Percentiles rank a stretch among this genome's conserved stretches.
phyloP scores from a whole-genome alignment of 148 eudicot species.

The Fallopia convolvulus region DNA sequence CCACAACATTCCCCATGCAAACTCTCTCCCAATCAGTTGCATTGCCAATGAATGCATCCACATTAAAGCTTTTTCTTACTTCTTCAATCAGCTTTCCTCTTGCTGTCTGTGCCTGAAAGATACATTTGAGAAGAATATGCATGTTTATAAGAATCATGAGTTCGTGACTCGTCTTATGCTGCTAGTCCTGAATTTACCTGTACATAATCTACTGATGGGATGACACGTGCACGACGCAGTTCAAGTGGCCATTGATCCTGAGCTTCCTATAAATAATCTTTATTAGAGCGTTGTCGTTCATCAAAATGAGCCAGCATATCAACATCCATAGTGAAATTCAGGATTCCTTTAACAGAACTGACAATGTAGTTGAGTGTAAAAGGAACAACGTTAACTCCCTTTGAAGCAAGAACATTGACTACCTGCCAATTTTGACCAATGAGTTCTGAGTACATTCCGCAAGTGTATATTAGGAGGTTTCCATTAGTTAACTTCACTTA shows the following conservation, averaged over 20 bases:
- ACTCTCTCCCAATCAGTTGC: slow-evolving; percentile 82
- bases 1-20: slow-evolving; percentile 85
- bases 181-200: slow-evolving; percentile 33
- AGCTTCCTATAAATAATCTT: slow-evolving; percentile 70
- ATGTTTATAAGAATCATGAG: background rate
- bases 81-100: slow-evolving; percentile 70
- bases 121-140: background rate
- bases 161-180: background rate
- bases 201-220: slow-evolving; percentile 80
- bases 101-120: slow-evolving; percentile 68
- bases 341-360: slow-evolving; percentile 71
- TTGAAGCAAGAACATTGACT: slow-evolving; percentile 57
- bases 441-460: background rate
- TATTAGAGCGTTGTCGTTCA: slow-evolving; percentile 74
- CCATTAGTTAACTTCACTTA: background rate
- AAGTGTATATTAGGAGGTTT: background rate
- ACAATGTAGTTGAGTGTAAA: slow-evolving; percentile 75
- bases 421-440: slow-evolving; percentile 31
- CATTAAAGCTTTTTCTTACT: slow-evolving; percentile 54
- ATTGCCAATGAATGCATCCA: slow-evolving; percentile 78
- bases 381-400: slow-evolving; percentile 86
- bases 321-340: slow-evolving; percentile 87
- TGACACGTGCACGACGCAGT: slow-evolving; percentile 69
- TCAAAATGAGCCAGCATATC: slow-evolving; percentile 92
- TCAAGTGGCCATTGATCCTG: slow-evolving; percentile 96